These are phyloP conservation scores for Byssothecium circinans DNA, from an alignment of 2,329 filamentous ascomycete species.

Conservation along the genomic window DNA sequence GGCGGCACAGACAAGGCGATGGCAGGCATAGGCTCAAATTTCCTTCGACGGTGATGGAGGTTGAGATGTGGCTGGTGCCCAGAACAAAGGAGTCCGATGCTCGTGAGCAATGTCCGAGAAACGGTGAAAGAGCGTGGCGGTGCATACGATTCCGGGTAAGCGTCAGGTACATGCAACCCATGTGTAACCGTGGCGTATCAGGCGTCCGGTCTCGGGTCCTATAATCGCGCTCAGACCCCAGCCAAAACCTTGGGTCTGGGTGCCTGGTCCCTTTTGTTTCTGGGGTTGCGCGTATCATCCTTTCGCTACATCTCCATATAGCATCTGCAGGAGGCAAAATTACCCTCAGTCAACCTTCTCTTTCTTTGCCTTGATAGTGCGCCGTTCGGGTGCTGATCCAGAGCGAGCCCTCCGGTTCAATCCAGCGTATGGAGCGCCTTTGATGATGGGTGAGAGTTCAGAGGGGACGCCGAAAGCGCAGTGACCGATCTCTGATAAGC, in stretches of 20 bases:
- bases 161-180: not conserved
- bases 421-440: slow-evolving; percentile 28
- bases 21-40: no score
- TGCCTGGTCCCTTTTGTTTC: no score
- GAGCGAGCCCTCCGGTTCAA: slow-evolving; percentile 6
- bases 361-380: not conserved
- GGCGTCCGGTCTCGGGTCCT: not conserved
- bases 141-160: not conserved
- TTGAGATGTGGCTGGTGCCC: not conserved
- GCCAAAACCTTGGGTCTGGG: not conserved
- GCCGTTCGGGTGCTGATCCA: not conserved
- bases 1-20: no score
- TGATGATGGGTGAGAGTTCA: slow-evolving; percentile 25
- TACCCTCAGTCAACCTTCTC: slow-evolving; percentile 10
- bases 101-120: not conserved
- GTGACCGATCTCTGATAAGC: slow-evolving; percentile 23
- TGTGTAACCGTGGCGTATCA: not conserved
- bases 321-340: not conserved
- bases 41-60: not conserved
- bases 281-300: no score
- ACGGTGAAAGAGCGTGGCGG: not conserved
- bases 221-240: no score
- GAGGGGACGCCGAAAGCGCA: slow-evolving; percentile 37
- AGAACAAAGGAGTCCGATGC: not conserved
- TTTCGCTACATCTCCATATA: no score